Percentiles rank a stretch among this genome's conserved stretches.
phyloP scores from a whole-genome alignment of 1,284 basidiomycete genomes.

The Ganoderma resinaceum region DNA sequence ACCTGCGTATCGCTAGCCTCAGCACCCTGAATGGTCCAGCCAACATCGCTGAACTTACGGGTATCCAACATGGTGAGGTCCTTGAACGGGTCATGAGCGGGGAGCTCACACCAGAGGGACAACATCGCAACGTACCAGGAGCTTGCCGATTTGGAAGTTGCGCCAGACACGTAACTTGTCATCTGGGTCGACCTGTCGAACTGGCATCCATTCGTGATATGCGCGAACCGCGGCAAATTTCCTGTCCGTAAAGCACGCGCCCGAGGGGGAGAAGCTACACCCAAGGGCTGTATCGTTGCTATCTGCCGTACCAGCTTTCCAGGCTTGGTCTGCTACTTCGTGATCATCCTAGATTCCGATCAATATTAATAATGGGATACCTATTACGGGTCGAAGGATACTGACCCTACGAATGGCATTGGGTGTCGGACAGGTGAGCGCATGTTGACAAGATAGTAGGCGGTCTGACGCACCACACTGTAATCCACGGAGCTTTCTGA shows the following conservation, averaged over 20 bases:
- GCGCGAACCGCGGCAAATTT: conserved; percentile 69
- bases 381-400: background rate
- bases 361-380: background rate
- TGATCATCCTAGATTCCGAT: conserved; percentile 57
- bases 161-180: conserved; percentile 74
- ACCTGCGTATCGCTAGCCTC: conserved; percentile 41
- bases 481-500: conserved; percentile 62
- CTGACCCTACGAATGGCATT: background rate
- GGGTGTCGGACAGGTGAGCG: background rate
- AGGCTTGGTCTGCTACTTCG: conserved; percentile 68
- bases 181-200: conserved; percentile 65
- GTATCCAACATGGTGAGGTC: conserved; percentile 72
- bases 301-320: conserved; percentile 70
- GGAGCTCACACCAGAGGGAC: background rate
- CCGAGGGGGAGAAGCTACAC: conserved; percentile 61
- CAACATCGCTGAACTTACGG: conserved; percentile 39
- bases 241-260: conserved; percentile 67
- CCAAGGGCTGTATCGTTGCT: conserved; percentile 66
- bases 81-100: conserved; percentile 27
- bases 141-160: conserved; percentile 69
- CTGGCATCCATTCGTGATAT: conserved; percentile 78
- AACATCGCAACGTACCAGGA: conserved; percentile 42
- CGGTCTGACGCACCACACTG: conserved; percentile 55
- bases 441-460: background rate
- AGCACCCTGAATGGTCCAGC: background rate